A percentile compares a stretch with the other conserved stretches of the same genome.
Conservation (phyloP, 2,329 filamentous ascomycete genomes). For the Hymenoscyphus linearis region DNA sequence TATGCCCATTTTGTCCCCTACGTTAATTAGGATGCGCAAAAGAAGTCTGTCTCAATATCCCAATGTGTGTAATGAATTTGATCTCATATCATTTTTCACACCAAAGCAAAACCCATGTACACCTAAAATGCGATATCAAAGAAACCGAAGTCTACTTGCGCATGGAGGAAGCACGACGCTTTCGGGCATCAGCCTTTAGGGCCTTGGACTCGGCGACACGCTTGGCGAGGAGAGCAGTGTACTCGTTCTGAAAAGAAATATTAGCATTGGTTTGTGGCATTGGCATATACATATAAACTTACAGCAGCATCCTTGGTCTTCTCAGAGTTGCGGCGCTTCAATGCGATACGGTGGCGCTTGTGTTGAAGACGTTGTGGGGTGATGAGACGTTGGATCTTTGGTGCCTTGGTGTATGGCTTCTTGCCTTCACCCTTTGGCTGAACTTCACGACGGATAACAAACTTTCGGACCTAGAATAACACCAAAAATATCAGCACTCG, state of each 20-base stretch:
- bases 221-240: conserved; percentile 92
- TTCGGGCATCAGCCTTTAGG: conserved; percentile 88
- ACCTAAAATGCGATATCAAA: conserved; percentile 11
- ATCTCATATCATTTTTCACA: conserved; percentile 13
- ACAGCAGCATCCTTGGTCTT: conserved; percentile 98
- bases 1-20: neutral
- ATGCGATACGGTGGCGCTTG: conserved; percentile 96
- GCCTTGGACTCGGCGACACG: conserved; percentile 95
- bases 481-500: conserved; percentile 2
- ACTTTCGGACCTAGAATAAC: conserved; percentile 80
- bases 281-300: conserved; percentile 42
- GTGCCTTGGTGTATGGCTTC: conserved; percentile 98
- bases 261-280: conserved; percentile 33
- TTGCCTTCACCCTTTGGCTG: conserved; percentile 96
- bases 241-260: conserved; percentile 71
- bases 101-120: conserved; percentile 12
- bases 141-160: conserved; percentile 59
- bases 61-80: conserved; percentile 5
- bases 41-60: conserved; percentile 9
- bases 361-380: conserved; percentile 99
- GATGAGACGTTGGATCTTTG: conserved; percentile 99
- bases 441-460: conserved; percentile 98
- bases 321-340: conserved; percentile 97
- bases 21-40: neutral
- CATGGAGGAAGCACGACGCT: conserved; percentile 95